Base-by-base conservation (phyloP, 2,329 filamentous ascomycete species). In the Hymenoscyphus albidus region DNA sequence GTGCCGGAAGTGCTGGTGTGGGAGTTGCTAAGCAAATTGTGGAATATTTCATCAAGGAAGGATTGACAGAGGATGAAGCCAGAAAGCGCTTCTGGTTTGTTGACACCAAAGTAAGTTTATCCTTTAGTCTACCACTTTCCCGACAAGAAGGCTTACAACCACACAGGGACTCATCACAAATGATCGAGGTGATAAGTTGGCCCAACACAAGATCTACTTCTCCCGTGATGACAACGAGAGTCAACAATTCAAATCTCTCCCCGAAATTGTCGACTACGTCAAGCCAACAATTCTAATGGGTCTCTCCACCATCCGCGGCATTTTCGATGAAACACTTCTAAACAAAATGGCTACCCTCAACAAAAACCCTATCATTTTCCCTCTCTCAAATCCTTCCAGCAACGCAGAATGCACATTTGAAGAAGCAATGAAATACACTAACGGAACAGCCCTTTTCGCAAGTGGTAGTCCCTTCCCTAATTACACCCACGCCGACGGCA, bases 11-110 rank as follows among this genome's bases (percentile, higher is more conserved):
- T 16, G 93, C 93, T 0, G 92, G 91, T 0, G 90, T 88, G 0
- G 92, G 92, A 1, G 95, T 96, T 63, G 92, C 92, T 1, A 91
- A 96, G 70, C 91, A 95, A 72, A 85, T 96, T 69, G 87, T 90
- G 51, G 85, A 89, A 71, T 89, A 85, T 78, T 91, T 91, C 79
- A 84, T 88, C 72, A 87, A 88, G 86, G 69, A 74, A 62, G 73
- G 88, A 61, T 78, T 91, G 75, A 85, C 84, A n/a, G 88, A 91
- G 76, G 85, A 90, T 66, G 85, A 90, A 71, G 88, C 88, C 64
- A 82, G 85, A 70, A 81, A 80, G 74, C 86, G 87, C 78, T 91
- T 91, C 80, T 91, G 88, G 83, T 85, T 91, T 62, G 87, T 91
- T 65, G 88, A 91, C 78, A 89, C 86, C 6, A 75, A 75, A 67